Evolutionary conservation across 352 stramenopile species (phyloP).

Genomic region (Aphanomyces stellatus): DNA sequence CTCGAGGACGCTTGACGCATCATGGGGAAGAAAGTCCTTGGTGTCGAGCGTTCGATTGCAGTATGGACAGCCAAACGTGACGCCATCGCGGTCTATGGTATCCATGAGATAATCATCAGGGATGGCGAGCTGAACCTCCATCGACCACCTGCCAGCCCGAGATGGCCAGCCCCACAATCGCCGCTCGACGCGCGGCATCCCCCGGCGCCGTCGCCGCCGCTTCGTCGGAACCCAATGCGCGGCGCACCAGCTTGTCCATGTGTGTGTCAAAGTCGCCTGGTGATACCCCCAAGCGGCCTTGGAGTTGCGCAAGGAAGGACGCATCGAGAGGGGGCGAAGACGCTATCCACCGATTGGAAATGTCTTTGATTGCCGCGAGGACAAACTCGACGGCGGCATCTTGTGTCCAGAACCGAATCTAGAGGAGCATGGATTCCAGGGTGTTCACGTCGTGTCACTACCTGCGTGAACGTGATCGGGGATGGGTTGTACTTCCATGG

Average conservation of each 20-base stretch:
- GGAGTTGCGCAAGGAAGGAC: background rate
- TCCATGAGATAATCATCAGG: background rate
- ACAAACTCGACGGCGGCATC: background rate
- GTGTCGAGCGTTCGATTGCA: slow-evolving; percentile 6
- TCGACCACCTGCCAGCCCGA: background rate
- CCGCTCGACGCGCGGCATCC: no score
- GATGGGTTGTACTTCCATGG: slow-evolving; percentile 16
- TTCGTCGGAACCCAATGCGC: no score
- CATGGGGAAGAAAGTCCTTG: background rate
- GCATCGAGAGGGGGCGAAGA: background rate
- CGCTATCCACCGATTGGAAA: background rate
- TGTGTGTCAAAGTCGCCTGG: no score
- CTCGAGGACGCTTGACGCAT: no score
- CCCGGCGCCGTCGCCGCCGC: no score
- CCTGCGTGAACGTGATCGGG: slow-evolving; percentile 8
- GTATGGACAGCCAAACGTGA: background rate
- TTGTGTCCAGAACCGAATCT: slow-evolving; percentile 11
- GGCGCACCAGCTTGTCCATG: no score
- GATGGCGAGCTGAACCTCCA: background rate
- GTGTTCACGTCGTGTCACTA: background rate
- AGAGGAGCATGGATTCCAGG: background rate
- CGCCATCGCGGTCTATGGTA: background rate
- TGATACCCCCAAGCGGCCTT: background rate
- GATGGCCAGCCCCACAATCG: background rate
- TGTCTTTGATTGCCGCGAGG: background rate